phyloP scores from a whole-genome alignment of 129 eudicot genomes.

The Ambrosia artemisiifolia region DNA sequence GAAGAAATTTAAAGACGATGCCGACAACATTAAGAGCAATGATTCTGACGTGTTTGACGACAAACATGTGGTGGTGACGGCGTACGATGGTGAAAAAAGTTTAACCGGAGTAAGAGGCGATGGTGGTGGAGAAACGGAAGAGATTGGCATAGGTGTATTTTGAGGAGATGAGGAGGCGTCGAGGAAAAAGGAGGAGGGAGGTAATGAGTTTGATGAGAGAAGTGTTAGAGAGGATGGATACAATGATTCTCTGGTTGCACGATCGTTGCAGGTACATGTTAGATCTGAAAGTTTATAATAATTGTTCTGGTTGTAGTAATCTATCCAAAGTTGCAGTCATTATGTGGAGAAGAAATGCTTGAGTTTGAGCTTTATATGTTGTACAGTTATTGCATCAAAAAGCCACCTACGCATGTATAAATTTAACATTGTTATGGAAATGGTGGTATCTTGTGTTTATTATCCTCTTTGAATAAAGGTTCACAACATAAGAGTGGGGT shows the following conservation, averaged over 20 bases:
- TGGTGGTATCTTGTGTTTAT: too few relatives aligned
- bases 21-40: conserved; percentile 35
- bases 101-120: conserved; percentile 46
- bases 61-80: conserved; percentile 21
- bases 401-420: too few relatives aligned
- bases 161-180: conserved; percentile 38
- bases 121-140: conserved; percentile 63
- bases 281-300: neutral
- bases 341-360: neutral
- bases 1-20: conserved; percentile 23
- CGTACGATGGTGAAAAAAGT: conserved; percentile 14
- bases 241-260: conserved; percentile 59
- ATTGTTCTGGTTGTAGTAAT: neutral
- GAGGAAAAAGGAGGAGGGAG: conserved; percentile 35
- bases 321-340: neutral
- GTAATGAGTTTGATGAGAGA: conserved; percentile 41
- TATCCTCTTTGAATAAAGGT: too few relatives aligned
- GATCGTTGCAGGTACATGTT: conserved; percentile 52
- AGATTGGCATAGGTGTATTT: conserved; percentile 48
- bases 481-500: too few relatives aligned
- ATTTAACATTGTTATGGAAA: too few relatives aligned
- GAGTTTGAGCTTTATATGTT: neutral
- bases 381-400: too few relatives aligned
- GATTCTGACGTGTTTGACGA: conserved; percentile 33
- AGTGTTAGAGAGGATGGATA: conserved; percentile 34